phyloP scores from a whole-genome alignment of 2,329 filamentous ascomycete genomes.

The Penicillium sp. region DNA sequence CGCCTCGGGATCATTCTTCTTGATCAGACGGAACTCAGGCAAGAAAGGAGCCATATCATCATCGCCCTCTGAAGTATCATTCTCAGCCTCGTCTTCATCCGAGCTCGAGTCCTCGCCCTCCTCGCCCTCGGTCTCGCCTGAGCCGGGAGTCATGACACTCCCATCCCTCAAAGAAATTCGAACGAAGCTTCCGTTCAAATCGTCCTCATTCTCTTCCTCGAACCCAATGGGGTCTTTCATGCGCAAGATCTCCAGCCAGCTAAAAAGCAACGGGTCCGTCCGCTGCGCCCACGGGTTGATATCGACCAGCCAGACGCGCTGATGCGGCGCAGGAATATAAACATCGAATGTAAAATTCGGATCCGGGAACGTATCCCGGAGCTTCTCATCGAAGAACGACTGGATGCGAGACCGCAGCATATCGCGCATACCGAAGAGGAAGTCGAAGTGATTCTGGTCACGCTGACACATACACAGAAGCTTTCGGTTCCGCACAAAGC shows the following conservation, averaged over 20 bases:
- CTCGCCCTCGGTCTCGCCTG: constrained; percentile 22
- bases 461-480: constrained; percentile 82
- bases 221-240: constrained; percentile 50
- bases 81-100: constrained; percentile 32
- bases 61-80: constrained; percentile 50
- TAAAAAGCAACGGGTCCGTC: constrained; percentile 85
- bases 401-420: constrained; percentile 65
- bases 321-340: constrained; percentile 73
- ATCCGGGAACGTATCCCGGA: constrained; percentile 77
- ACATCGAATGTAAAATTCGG: constrained; percentile 84
- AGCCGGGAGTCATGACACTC: constrained; percentile 10
- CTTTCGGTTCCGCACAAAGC: constrained; percentile 79
- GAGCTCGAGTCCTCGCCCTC: constrained; percentile 29
- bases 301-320: constrained; percentile 79
- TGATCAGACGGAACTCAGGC: constrained; percentile 77
- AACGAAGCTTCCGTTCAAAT: constrained; percentile 32
- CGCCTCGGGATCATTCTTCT: constrained; percentile 79
- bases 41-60: constrained; percentile 50
- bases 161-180: constrained; percentile 32
- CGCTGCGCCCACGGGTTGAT: constrained; percentile 90
- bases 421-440: constrained; percentile 64
- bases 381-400: constrained; percentile 69
- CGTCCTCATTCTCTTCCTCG: constrained; percentile 31
- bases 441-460: constrained; percentile 85
- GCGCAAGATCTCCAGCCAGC: constrained; percentile 79